Conservation (phyloP, 371 early-diverging fungal species). For the Apophysomyces elegans region DNA sequence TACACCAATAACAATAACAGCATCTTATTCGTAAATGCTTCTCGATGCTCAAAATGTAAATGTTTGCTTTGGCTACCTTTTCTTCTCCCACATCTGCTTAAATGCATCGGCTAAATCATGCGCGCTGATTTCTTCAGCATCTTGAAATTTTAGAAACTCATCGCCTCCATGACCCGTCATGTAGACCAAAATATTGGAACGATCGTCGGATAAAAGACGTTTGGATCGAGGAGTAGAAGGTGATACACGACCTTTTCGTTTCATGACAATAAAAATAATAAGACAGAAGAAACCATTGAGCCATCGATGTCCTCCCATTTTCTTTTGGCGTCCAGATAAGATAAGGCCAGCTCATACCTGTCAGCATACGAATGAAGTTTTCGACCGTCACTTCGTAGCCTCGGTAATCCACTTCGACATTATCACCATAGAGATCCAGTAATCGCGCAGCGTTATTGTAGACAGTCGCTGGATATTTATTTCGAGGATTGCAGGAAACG, state of each 20-base stretch:
- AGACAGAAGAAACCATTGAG: too few species aligned
- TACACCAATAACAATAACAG: too few species aligned
- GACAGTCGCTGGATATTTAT: conserved; percentile 90
- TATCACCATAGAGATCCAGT: conserved; percentile 91
- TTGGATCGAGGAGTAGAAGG: conserved; percentile 88
- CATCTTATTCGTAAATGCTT: conserved; percentile 6
- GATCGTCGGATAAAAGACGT: conserved; percentile 90
- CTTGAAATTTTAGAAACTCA: conserved; percentile 97
- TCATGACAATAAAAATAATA: too few species aligned
- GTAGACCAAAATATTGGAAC: conserved; percentile 92
- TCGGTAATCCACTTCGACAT: conserved; percentile 96
- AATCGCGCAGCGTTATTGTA: conserved; percentile 85
- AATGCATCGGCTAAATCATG: conserved; percentile 95
- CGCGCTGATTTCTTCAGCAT: conserved; percentile 93
- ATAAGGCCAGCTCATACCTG: conserved; percentile 55
- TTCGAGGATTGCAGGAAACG: conserved; percentile 95
- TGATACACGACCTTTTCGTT: conserved; percentile 63
- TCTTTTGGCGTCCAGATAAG: conserved; percentile 1
- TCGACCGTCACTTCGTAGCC: conserved; percentile 98
- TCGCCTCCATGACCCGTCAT: conserved; percentile 99
- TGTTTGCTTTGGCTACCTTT: conserved; percentile 49
- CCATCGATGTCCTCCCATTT: not conserved
- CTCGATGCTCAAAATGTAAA: not conserved
- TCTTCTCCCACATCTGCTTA: conserved; percentile 95
- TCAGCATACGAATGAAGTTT: conserved; percentile 93